Evolutionary conservation across 768 basidiomycete species (phyloP).

Genomic region (Exidia glandulosa): DNA sequence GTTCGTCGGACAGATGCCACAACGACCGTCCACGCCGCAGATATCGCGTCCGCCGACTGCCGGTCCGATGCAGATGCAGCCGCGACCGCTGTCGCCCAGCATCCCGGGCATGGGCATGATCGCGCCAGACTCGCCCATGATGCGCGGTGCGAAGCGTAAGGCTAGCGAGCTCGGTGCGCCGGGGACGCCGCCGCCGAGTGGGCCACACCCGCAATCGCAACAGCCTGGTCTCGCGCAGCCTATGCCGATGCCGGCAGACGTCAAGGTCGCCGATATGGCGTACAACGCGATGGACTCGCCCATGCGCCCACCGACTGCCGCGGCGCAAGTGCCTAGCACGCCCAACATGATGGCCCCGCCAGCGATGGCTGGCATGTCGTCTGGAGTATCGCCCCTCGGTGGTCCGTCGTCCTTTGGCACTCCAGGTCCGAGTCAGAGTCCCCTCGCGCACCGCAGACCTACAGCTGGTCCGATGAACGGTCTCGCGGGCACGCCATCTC

Average conservation of each 20-base stretch:
- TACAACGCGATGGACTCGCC: background rate
- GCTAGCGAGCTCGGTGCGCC: conserved; percentile 1
- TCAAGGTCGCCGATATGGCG: conserved; percentile 2
- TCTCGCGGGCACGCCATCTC: conserved; percentile 13
- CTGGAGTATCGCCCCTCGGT: conserved; percentile 17
- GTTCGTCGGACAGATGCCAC: conserved; percentile 2
- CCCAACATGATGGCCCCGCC: too few relatives aligned
- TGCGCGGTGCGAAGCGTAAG: background rate
- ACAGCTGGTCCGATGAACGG: conserved; percentile 13
- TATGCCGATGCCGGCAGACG: background rate
- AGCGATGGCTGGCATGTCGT: conserved; percentile 32
- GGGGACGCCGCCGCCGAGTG: background rate
- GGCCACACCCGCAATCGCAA: background rate
- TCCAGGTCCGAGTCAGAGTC: conserved; percentile 17
- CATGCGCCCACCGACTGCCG: background rate
- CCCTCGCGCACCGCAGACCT: conserved; percentile 10
- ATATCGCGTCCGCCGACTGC: background rate
- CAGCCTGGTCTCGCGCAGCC: too few relatives aligned
- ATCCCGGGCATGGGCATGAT: background rate
- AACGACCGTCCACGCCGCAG: background rate
- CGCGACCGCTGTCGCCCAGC: background rate
- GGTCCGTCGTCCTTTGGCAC: conserved; percentile 15
- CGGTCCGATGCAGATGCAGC: background rate
- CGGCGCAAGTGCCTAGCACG: background rate
- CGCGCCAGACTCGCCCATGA: background rate